A percentile compares a stretch with the other conserved stretches of the same genome.
Evolutionary conservation across 306 rosid species (phyloP).

Genomic region (Cicer chorassanicum): DNA sequence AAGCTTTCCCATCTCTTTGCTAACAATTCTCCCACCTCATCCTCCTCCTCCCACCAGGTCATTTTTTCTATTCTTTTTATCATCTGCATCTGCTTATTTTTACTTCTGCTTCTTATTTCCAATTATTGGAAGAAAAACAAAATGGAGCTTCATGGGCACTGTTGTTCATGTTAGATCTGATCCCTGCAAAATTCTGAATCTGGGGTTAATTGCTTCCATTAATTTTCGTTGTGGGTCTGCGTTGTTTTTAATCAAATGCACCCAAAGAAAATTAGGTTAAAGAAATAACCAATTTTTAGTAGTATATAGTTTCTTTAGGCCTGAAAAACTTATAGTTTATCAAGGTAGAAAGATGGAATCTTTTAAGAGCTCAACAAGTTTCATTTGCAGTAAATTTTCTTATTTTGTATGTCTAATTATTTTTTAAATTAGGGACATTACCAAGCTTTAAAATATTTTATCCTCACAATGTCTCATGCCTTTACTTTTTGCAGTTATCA

Average conservation of each 20-base stretch:
- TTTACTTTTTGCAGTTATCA: constrained; percentile 24
- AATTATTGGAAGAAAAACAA: background rate
- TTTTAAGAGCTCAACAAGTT: background rate
- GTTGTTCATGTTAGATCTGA: constrained; percentile 58
- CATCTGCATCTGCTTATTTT: constrained; percentile 18
- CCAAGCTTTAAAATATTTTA: background rate
- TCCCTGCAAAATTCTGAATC: constrained; percentile 31
- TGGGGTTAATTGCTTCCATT: constrained; percentile 37
- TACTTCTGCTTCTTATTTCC: background rate
- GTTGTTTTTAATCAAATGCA: constrained; percentile 34
- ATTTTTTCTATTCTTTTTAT: background rate
- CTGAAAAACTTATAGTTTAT: background rate
- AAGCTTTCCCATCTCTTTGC: constrained; percentile 69
- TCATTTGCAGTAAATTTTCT: constrained; percentile 30
- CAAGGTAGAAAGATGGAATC: background rate
- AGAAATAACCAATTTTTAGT: background rate
- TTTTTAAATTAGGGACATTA: background rate
- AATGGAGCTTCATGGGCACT: constrained; percentile 44
- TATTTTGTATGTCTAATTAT: constrained; percentile 14
- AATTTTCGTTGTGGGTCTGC: constrained; percentile 6
- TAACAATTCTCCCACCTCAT: constrained; percentile 52
- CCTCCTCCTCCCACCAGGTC: constrained; percentile 54
- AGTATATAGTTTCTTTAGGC: background rate
- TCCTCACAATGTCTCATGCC: constrained; percentile 16
- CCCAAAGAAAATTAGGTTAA: background rate